phyloP scores from a whole-genome alignment of 768 basidiomycete genomes.

The Boletus insuetus region DNA sequence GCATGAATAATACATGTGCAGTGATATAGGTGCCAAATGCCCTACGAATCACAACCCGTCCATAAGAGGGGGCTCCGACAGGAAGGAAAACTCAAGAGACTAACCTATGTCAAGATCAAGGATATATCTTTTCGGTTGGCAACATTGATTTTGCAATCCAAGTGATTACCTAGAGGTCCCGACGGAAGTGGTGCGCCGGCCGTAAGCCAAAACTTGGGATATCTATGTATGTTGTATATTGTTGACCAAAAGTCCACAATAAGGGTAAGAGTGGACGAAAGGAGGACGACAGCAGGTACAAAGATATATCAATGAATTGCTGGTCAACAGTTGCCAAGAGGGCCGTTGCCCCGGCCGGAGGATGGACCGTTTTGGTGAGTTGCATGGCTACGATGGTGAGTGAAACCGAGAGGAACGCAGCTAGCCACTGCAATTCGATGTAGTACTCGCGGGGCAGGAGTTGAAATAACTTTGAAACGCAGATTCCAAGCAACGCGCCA shows the following conservation, averaged over 20 bases:
- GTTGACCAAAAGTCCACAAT: slow-evolving; percentile 44
- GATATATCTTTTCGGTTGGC: not conserved
- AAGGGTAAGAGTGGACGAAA: slow-evolving; percentile 45
- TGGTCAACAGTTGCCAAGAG: slow-evolving; percentile 45
- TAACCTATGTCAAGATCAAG: slow-evolving; percentile 3
- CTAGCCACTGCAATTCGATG: slow-evolving; percentile 44
- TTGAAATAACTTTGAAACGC: slow-evolving; percentile 50
- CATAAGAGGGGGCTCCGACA: slow-evolving; percentile 4
- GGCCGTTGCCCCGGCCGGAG: slow-evolving; percentile 59
- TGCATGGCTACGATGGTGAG: slow-evolving; percentile 48
- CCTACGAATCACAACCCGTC: not conserved
- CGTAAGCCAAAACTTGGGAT: slow-evolving; percentile 43
- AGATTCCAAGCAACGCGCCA: slow-evolving; percentile 45
- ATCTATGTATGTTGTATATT: slow-evolving; percentile 50
- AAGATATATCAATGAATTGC: slow-evolving; percentile 43
- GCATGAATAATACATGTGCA: not conserved
- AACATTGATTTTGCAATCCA: not conserved
- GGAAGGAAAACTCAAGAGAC: not conserved
- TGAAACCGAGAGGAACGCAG: slow-evolving; percentile 38
- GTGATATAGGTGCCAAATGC: not conserved
- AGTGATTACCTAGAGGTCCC: not conserved
- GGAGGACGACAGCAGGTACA: slow-evolving; percentile 54
- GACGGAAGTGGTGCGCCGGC: slow-evolving; percentile 5
- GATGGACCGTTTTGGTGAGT: slow-evolving; percentile 50
- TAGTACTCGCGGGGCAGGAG: slow-evolving; percentile 44